A percentile compares a stretch with the other conserved stretches of the same genome.
phyloP scores from a whole-genome alignment of 169 alveolate genomes.

The Theileria orientalis region DNA sequence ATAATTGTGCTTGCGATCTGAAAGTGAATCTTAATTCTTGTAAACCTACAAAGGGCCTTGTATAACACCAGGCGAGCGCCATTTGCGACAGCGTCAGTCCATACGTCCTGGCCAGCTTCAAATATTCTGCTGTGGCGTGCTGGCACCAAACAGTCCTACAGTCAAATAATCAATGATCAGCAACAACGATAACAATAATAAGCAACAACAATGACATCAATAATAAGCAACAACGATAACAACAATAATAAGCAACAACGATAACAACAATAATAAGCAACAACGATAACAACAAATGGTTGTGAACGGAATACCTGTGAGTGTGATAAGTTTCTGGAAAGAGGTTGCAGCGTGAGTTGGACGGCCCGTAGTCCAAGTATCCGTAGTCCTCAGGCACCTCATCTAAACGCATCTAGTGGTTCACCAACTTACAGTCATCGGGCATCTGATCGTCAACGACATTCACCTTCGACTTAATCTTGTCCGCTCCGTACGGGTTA shows the following conservation, averaged over 20 bases:
- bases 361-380: conserved; percentile 78
- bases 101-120: conserved; percentile 77
- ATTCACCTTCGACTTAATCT: conserved; percentile 44
- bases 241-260: no score
- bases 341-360: conserved; percentile 77
- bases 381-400: conserved; percentile 82
- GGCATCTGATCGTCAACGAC: conserved; percentile 8
- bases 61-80: conserved; percentile 71
- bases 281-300: no score
- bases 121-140: conserved; percentile 77
- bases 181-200: no score
- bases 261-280: no score
- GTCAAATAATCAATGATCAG: no score
- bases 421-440: conserved; percentile 36
- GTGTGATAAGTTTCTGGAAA: conserved; percentile 78
- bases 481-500: conserved; percentile 74
- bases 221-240: no score
- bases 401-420: conserved; percentile 30
- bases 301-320: no score
- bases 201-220: no score
- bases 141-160: conserved; percentile 82
- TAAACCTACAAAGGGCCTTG: conserved; percentile 78
- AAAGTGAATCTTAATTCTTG: not conserved
- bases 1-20: conserved; percentile 75
- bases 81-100: conserved; percentile 79